Base-by-base conservation (phyloP, 495 filamentous ascomycete species). In the Daldinia loculata region DNA sequence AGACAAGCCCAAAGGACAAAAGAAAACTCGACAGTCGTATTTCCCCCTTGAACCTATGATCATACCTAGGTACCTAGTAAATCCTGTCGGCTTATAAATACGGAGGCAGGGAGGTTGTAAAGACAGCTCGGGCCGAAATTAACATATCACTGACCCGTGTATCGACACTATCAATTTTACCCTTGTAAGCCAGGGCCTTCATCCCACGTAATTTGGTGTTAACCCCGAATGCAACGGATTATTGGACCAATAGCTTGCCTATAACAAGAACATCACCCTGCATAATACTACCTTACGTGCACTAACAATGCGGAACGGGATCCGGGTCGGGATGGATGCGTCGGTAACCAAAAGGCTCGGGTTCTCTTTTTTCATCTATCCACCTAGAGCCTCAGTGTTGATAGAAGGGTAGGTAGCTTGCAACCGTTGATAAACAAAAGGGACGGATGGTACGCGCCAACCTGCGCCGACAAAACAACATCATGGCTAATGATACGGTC, bases 401-500 rank as follows among this genome's bases (percentile, higher is more conserved):
- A 48, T 48, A 48, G 19, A 24, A 48, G n/a, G 19, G 43, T 24
- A 2, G 19, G 43, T 24, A 2, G 19, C 19, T 22, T 48, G 43
- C 8, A 6, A 24, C 19, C 8, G n/a, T 11, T 27, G 15, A 2
- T 27, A 41, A n/a, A 27, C 9, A 39, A 39, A 50, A 45, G 6
- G 36, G n/a, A 56, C 6, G 8, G 26, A 59, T 15, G 9, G 39
- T 29, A 32, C 29, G 45, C 8, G 11, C 27, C n/a, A 32, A 34
- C 24, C 30, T 36, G 27, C 14, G 15, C 24, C 19, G 4, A 38
- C 14, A 24, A 2, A 32, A 26, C 22, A 26, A 56, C 4, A 63
- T 5, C 12, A 70, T 70, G 71, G 57, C 71, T 4, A 45, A 66
- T 22, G 22, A 32, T n/a, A 32, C 29, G 11, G 34, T 39, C 11